Evolutionary conservation across 1,284 basidiomycete genomes (phyloP), one percentile per base, ranked within the genome.

Genomic region (Ganoderma boninense): DNA sequence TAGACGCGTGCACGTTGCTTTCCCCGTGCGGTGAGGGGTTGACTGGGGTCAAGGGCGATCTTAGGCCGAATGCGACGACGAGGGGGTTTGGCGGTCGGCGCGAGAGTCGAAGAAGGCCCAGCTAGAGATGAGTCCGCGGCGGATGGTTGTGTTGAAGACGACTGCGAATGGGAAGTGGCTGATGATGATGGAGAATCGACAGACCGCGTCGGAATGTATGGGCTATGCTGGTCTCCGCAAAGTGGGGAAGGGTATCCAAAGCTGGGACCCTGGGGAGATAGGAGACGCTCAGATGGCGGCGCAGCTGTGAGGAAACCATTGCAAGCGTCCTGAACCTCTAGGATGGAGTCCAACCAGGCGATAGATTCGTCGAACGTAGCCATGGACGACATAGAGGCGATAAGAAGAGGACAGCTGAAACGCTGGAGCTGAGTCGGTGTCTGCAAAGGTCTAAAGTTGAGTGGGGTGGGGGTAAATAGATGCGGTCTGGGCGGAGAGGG

Each of bases 11-110:
- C 86, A 13, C 92, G 85, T 32, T 87, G 88, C 74, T 87, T 92
- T 8, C 92, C 92, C 77, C 92, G 90, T 0, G 90, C 91, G 0
- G 92, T 93, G 46, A 89, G 87, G 2, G 92, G 92, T 71, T 93
- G 92, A 74, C 89, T 87, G 13, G 90, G 84, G 4, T 90, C 87
- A 52, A 91, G 86, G 35, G 87, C 87, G 64, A 93, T 91, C 64
- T 79, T 87, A 26, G 85, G 73, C 13, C 73, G 57, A 46, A 74
- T 74, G 1, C 73, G 52, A 6, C 69, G 68, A 4, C 73, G 72
- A 26, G 70, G 70, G 3, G 64, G 57, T 3, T 61, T 54, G 0
- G 66, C 7, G n/a, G 18, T 23, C 16, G 54, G 42, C 8, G 49
- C 32, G 3, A 14, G n/a, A 38, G 46, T 44, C 23, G 64, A 44